These are phyloP conservation scores for Apophysomyces elegans DNA, from an alignment of 371 early-diverging fungal genomes.

Conservation along the genomic window DNA sequence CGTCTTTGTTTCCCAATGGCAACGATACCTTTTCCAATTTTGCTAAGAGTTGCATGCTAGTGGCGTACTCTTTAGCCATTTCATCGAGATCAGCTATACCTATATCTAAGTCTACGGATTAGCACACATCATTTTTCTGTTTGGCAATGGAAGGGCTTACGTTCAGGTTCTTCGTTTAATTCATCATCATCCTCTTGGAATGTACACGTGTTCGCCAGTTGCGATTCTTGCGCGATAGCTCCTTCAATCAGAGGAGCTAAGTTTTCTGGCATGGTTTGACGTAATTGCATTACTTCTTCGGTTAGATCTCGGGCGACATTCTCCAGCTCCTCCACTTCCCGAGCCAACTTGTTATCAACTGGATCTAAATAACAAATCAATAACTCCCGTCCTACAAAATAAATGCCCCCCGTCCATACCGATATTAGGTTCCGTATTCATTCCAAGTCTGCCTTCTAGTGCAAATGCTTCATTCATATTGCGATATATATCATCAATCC, in stretches of 20 bases:
- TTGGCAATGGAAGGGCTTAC: not conserved
- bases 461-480: not conserved
- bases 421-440: too few relatives aligned
- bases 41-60: not conserved
- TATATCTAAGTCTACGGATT: not conserved
- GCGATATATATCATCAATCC: not conserved
- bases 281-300: not conserved
- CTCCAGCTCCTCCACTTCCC: not conserved
- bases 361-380: not conserved
- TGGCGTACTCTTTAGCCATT: slow-evolving; percentile 1
- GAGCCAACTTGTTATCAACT: not conserved
- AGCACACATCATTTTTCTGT: not conserved
- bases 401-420: not conserved
- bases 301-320: not conserved
- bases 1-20: not conserved
- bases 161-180: not conserved
- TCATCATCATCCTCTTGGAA: not conserved
- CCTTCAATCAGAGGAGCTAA: not conserved
- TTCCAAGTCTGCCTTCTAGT: not conserved
- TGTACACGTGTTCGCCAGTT: not conserved
- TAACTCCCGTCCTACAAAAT: not conserved
- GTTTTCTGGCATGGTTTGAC: not conserved
- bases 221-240: not conserved
- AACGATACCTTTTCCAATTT: not conserved
- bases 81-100: not conserved